These are phyloP conservation scores for Geotrichum histeridarum DNA, from an alignment of 1,139 yeast genomes.

Conservation along the genomic window DNA sequence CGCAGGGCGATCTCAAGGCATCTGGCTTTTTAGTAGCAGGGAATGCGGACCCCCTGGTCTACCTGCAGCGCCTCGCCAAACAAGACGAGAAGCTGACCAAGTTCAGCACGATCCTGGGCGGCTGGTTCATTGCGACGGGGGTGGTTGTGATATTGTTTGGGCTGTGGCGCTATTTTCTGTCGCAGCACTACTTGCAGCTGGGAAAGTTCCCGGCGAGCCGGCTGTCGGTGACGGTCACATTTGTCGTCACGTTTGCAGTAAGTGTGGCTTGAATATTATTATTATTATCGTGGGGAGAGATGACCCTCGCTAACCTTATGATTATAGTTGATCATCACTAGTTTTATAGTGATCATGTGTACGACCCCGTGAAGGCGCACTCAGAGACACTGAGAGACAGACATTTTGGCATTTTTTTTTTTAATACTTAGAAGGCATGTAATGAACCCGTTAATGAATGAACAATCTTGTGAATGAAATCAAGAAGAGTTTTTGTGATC, in stretches of 20 bases:
- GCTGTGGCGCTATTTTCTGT: slow-evolving; percentile 41
- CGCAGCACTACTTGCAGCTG: slow-evolving; percentile 44
- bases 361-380: not conserved
- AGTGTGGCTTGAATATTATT: slow-evolving; percentile 14
- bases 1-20: not conserved
- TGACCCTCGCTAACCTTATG: not conserved
- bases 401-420: no score
- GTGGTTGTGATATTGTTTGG: slow-evolving; percentile 43
- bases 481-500: no score
- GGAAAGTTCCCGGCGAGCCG: slow-evolving; percentile 50
- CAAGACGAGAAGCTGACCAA: slow-evolving; percentile 20
- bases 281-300: no score
- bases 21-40: not conserved
- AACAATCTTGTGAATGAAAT: no score
- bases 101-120: slow-evolving; percentile 31
- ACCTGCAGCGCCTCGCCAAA: slow-evolving; percentile 3
- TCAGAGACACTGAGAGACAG: no score
- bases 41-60: not conserved
- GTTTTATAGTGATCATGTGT: slow-evolving; percentile 9
- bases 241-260: slow-evolving; percentile 39
- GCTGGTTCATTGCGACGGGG: slow-evolving; percentile 41
- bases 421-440: no score
- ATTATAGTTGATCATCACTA: slow-evolving; percentile 10
- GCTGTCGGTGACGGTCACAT: slow-evolving; percentile 35
- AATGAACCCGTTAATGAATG: no score